Percentiles rank a stretch among this genome's conserved stretches.
Conservation (phyloP, 2,329 filamentous ascomycete species). For the Beauveria rudraprayagi region DNA sequence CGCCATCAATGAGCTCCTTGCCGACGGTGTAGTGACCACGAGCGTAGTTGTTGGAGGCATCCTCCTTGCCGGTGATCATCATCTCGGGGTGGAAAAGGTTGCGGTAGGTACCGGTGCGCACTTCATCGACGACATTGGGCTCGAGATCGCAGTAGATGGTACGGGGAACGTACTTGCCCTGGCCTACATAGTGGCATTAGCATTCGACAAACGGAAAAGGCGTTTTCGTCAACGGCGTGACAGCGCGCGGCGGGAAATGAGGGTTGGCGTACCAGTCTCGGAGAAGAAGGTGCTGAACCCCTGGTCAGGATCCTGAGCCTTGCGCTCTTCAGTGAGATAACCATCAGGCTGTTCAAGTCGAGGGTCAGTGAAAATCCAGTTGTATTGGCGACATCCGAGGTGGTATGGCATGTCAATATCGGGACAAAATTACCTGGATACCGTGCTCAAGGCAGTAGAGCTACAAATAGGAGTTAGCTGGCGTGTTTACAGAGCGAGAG, state of each 20-base stretch:
- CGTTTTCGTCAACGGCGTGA: not conserved
- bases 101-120: conserved; percentile 94
- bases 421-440: conserved; percentile 69
- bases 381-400: conserved; percentile 12
- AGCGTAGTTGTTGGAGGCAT: conserved; percentile 99
- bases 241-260: not conserved
- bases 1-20: conserved; percentile 98
- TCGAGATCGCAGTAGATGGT: conserved; percentile 99
- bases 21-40: conserved; percentile 99
- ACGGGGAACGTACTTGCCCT: conserved; percentile 97
- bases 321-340: conserved; percentile 96
- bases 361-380: conserved; percentile 7
- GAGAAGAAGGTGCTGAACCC: conserved; percentile 99
- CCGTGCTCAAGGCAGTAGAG: conserved; percentile 99
- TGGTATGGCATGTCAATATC: conserved; percentile 12
- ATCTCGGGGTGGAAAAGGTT: conserved; percentile 97
- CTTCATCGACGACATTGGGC: conserved; percentile 98
- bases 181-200: conserved; percentile 48
- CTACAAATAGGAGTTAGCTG: conserved; percentile 43
- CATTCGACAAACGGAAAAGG: not conserved
- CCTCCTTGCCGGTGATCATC: conserved; percentile 99
- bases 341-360: conserved; percentile 69
- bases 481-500: conserved; percentile 5
- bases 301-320: conserved; percentile 84
- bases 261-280: conserved; percentile 72